phyloP scores from a whole-genome alignment of 2,329 filamentous ascomycete genomes.

The Sporothrix luriei region DNA sequence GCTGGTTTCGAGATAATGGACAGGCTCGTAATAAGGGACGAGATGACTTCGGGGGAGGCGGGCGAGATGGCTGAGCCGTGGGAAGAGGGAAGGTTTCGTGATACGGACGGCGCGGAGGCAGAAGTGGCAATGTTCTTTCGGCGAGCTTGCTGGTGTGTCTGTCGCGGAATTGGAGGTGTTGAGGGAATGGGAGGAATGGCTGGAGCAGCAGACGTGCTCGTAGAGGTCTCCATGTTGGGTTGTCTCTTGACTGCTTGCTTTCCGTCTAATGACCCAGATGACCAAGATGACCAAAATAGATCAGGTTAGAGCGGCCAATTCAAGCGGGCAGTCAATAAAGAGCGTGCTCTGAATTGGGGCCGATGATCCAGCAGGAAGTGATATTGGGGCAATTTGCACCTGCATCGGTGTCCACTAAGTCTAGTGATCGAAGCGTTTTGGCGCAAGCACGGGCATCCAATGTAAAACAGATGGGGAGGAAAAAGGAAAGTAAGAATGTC shows the following conservation, averaged over 20 bases:
- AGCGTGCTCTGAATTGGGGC: slow-evolving; percentile 6
- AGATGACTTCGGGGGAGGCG: slow-evolving; percentile 65
- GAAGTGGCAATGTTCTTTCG: slow-evolving; percentile 38
- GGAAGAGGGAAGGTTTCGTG: slow-evolving; percentile 33
- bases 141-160: slow-evolving; percentile 41
- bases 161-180: slow-evolving; percentile 41
- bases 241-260: slow-evolving; percentile 24
- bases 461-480: slow-evolving; percentile 12
- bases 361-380: slow-evolving; percentile 25
- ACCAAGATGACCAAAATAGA: slow-evolving; percentile 19
- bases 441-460: slow-evolving; percentile 3
- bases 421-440: slow-evolving; percentile 14
- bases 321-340: slow-evolving; percentile 22
- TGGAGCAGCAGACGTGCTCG: slow-evolving; percentile 20
- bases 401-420: slow-evolving; percentile 29
- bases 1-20: slow-evolving; percentile 69
- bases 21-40: slow-evolving; percentile 68
- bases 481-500: not conserved
- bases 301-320: slow-evolving; percentile 12
- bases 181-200: slow-evolving; percentile 30
- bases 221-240: slow-evolving; percentile 34
- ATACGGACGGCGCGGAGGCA: slow-evolving; percentile 13
- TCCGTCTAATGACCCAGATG: slow-evolving; percentile 12
- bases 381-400: slow-evolving; percentile 31
- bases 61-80: slow-evolving; percentile 32